Conservation (phyloP, 2,329 filamentous ascomycete genomes). For the Penicillium italicum region DNA sequence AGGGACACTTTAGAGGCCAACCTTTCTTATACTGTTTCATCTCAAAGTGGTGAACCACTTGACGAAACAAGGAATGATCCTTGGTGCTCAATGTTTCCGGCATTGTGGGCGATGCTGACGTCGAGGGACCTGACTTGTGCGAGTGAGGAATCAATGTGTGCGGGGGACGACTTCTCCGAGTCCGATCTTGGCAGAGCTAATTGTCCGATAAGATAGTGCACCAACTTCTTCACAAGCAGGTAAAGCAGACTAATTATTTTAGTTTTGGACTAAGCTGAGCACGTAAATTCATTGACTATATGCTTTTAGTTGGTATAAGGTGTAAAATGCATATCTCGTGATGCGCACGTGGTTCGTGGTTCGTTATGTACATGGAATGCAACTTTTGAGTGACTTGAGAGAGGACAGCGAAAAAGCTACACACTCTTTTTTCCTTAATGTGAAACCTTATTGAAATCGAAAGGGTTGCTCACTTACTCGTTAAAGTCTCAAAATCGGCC, state of each 20-base stretch:
- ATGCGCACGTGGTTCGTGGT: neutral
- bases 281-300: neutral
- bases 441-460: too few species aligned
- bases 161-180: slow-evolving; percentile 32
- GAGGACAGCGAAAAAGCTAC: neutral
- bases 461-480: neutral
- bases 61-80: slow-evolving; percentile 89
- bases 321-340: neutral
- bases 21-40: slow-evolving; percentile 96
- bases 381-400: neutral
- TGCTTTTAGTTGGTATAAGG: neutral
- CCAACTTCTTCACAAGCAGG: neutral
- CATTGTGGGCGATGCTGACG: slow-evolving; percentile 38
- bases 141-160: slow-evolving; percentile 36
- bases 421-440: too few species aligned
- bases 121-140: slow-evolving; percentile 28
- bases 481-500: too few species aligned
- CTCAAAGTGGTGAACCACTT: slow-evolving; percentile 93
- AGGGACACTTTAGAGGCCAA: slow-evolving; percentile 28
- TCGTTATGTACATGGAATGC: neutral
- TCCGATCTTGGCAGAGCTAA: slow-evolving; percentile 25
- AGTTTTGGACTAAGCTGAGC: neutral
- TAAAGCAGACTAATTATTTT: neutral
- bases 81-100: slow-evolving; percentile 62
- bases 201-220: slow-evolving; percentile 23